Base-by-base conservation (phyloP, 108 stramenopile genomes). In the Nitzschia sp. region DNA sequence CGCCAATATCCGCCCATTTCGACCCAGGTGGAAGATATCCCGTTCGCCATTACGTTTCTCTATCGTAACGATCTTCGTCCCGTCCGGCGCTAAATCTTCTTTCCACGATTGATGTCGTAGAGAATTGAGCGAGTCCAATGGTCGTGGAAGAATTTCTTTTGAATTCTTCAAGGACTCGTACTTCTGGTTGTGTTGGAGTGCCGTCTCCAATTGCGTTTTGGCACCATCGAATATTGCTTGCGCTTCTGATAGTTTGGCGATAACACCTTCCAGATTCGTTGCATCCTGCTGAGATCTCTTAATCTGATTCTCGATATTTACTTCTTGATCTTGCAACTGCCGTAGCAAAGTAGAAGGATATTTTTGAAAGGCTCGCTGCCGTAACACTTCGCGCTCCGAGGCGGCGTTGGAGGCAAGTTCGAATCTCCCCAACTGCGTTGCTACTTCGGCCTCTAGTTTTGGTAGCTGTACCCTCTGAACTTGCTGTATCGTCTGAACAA, bases 391-490 rank as follows among this genome's bases (percentile, higher is more conserved):
- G 0, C 58, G 45, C 59, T 70, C 68, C 5, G 56, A 59, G 8
- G 56, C 68, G 3, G 68, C 68, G 47, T 59, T 59, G 1, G 68
- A 56, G 8, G 57, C 26, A 5, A 47, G 21, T 38, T 59, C 68
- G 55, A 70, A 70, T 3, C 15, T 28, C 19, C 15, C 33, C 2
- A 48, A 21, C 17, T 59, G 28, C 25, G 46, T 13, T 46, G 47
- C 24, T 25, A 70, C 58, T 6, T 29, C 46, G 21, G 30, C 42
- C 13, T 55, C 31, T 13, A 28, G 42, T n/a, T n/a, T 3, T 3
- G 56, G 38, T 15, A 59, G 24, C 28, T 70, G 30, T 13, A 32
- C 58, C 17, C 13, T 30, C 48, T 65, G 64, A 49, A 51, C 21
- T 6, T 33, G 47, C 4, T 53, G 47, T 9, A 53, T 65, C 18